These are phyloP conservation scores for Pichia sp. DNA, from an alignment of 1,139 yeast genomes.

Conservation along the genomic window DNA sequence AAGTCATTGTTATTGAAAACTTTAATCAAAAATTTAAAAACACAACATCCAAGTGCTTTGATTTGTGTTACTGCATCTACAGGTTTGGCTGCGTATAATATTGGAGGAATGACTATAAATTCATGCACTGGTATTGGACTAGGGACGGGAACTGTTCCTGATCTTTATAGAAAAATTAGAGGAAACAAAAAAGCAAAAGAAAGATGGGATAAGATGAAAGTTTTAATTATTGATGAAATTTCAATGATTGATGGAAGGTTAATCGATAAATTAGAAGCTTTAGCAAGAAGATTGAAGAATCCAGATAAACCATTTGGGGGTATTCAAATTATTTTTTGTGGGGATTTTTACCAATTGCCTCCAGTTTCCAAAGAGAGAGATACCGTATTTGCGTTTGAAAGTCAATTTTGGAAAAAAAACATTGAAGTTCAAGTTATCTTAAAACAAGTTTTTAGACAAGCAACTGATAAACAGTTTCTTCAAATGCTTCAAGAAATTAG, in stretches of 20 bases:
- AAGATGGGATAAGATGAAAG: constrained; percentile 61
- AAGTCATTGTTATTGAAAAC: constrained; percentile 72
- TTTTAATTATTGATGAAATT: constrained; percentile 75
- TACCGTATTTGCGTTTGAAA: constrained; percentile 68
- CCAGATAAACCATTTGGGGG: constrained; percentile 72
- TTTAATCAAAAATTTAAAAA: constrained; percentile 55
- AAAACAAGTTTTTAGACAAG: constrained; percentile 83
- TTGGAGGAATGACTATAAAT: constrained; percentile 83
- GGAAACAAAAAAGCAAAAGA: constrained; percentile 44
- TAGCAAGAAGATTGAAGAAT: constrained; percentile 53
- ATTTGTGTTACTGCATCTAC: constrained; percentile 91
- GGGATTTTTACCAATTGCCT: constrained; percentile 88
- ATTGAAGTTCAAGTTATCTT: constrained; percentile 64
- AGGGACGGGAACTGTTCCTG: constrained; percentile 44
- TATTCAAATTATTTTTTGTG: constrained; percentile 75
- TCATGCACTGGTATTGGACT: constrained; percentile 84
- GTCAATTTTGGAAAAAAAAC: constrained; percentile 62
- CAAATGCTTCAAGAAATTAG: constrained; percentile 86
- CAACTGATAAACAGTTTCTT: constrained; percentile 71
- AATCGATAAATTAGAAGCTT: constrained; percentile 60
- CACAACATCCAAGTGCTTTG: constrained; percentile 34
- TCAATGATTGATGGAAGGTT: constrained; percentile 82
- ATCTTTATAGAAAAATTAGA: constrained; percentile 49
- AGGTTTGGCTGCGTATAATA: constrained; percentile 87
- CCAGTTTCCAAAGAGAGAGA: constrained; percentile 52